Conservation (phyloP, 495 filamentous ascomycete species). For the Penicillium nucicola region DNA sequence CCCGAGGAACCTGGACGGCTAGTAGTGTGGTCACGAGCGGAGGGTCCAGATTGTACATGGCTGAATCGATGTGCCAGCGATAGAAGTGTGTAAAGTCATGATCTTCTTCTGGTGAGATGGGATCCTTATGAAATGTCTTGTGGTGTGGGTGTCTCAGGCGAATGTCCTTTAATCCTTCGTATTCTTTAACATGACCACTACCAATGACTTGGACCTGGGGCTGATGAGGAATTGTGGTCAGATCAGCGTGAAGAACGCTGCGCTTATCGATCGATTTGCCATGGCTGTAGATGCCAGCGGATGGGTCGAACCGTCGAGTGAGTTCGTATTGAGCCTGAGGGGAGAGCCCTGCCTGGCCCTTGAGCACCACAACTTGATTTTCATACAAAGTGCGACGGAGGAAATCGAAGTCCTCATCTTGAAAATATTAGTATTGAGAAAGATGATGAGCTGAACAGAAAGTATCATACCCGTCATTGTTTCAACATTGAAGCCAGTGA, state of each 20-base stretch:
- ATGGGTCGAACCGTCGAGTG: constrained; percentile 63
- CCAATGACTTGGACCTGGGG: constrained; percentile 74
- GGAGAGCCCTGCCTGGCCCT: constrained; percentile 53
- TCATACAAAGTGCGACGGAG: constrained; percentile 59
- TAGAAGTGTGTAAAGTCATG: constrained; percentile 65
- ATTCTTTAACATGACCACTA: constrained; percentile 57
- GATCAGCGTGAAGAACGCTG: constrained; percentile 65
- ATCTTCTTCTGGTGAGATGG: constrained; percentile 57
- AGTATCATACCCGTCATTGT: constrained; percentile 43
- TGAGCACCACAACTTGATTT: constrained; percentile 62
- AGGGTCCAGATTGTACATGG: constrained; percentile 66
- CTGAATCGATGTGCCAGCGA: constrained; percentile 73
- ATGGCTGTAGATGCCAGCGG: constrained; percentile 60
- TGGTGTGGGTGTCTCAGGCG: constrained; percentile 66
- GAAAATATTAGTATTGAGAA: not conserved
- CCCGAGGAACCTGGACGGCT: constrained; percentile 60
- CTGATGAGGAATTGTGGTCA: constrained; percentile 72
- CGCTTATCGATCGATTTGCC: constrained; percentile 65
- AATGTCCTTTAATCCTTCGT: constrained; percentile 62
- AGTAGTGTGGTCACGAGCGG: constrained; percentile 63
- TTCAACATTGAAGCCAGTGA: constrained; percentile 52
- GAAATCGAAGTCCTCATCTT: constrained; percentile 53
- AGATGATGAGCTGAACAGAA: not conserved
- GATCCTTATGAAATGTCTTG: constrained; percentile 61
- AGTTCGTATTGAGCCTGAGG: constrained; percentile 64